Conservation (phyloP, 768 basidiomycete genomes). For the Phanerochaete carnosa region DNA sequence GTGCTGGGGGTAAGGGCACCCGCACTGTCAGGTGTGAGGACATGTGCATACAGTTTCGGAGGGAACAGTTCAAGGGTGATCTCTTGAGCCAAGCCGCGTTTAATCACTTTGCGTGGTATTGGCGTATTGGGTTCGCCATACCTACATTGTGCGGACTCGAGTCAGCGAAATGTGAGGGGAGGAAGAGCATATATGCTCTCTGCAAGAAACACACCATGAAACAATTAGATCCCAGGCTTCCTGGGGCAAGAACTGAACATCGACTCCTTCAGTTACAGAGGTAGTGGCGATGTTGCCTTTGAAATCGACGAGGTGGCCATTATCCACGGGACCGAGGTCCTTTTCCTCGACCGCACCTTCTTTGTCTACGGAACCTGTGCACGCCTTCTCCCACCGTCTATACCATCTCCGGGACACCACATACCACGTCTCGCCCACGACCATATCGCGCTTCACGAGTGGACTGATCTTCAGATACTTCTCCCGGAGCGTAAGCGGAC, state of each 20-base stretch:
- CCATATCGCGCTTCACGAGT: background rate
- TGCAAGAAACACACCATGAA: constrained; percentile 57
- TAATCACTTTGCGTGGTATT: constrained; percentile 66
- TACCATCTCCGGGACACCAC: constrained; percentile 72
- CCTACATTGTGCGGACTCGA: constrained; percentile 40
- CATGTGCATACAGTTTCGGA: constrained; percentile 50
- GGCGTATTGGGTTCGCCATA: constrained; percentile 60
- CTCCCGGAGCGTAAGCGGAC: constrained; percentile 33
- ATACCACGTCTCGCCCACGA: constrained; percentile 75
- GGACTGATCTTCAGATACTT: constrained; percentile 27
- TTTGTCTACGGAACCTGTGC: constrained; percentile 66
- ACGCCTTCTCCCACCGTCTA: constrained; percentile 71
- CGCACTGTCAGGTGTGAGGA: constrained; percentile 5
- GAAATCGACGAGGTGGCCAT: constrained; percentile 57
- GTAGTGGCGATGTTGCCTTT: constrained; percentile 43
- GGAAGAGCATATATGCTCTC: background rate
- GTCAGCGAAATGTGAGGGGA: background rate
- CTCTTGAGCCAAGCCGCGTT: constrained; percentile 48
- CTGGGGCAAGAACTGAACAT: constrained; percentile 75
- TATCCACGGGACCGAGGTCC: constrained; percentile 74
- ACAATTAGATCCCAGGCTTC: constrained; percentile 67
- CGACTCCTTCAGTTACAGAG: constrained; percentile 51
- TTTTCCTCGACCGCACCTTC: constrained; percentile 58
- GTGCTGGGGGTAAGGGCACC: background rate
- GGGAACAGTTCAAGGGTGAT: constrained; percentile 71